phyloP scores from a whole-genome alignment of 2,329 filamentous ascomycete species.

The Phyllosticta citriasiana region DNA sequence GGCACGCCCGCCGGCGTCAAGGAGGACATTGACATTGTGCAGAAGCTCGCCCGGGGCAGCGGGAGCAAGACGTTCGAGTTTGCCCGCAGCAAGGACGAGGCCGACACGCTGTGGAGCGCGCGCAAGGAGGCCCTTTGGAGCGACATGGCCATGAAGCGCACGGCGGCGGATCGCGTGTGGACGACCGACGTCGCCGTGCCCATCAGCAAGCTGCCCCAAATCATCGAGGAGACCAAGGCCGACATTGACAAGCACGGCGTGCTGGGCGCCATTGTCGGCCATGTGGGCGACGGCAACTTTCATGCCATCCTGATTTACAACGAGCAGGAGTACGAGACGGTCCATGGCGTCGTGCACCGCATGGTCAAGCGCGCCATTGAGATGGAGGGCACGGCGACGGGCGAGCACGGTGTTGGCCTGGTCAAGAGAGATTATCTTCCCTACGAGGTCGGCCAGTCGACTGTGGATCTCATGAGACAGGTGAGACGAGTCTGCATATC shows the following conservation, averaged over 20 bases:
- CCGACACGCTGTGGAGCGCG: slow-evolving; percentile 63
- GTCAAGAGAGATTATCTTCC: slow-evolving; percentile 77
- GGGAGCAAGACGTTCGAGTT: slow-evolving; percentile 62
- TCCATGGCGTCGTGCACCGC: slow-evolving; percentile 63
- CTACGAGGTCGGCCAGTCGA: slow-evolving; percentile 63
- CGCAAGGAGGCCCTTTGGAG: slow-evolving; percentile 67
- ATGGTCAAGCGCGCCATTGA: slow-evolving; percentile 83
- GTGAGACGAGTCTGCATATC: slow-evolving; percentile 31
- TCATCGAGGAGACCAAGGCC: slow-evolving; percentile 66
- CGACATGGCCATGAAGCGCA: slow-evolving; percentile 54
- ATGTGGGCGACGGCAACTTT: slow-evolving; percentile 68
- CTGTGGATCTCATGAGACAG: slow-evolving; percentile 76
- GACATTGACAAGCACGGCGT: slow-evolving; percentile 54
- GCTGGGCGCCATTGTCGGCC: slow-evolving; percentile 57
- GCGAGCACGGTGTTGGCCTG: slow-evolving; percentile 74
- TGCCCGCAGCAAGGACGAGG: slow-evolving; percentile 53
- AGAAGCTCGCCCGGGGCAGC: slow-evolving; percentile 46
- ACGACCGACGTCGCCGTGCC: slow-evolving; percentile 75
- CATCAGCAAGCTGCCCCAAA: slow-evolving; percentile 58
- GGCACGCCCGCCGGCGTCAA: slow-evolving; percentile 60
- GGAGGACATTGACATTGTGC: slow-evolving; percentile 64
- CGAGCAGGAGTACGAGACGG: slow-evolving; percentile 55
- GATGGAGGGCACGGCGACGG: slow-evolving; percentile 76
- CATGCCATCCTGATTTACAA: slow-evolving; percentile 57
- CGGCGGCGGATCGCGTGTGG: slow-evolving; percentile 54